Evolutionary conservation across 352 stramenopile genomes (phyloP).

Genomic region (Phytophthora litchii): DNA sequence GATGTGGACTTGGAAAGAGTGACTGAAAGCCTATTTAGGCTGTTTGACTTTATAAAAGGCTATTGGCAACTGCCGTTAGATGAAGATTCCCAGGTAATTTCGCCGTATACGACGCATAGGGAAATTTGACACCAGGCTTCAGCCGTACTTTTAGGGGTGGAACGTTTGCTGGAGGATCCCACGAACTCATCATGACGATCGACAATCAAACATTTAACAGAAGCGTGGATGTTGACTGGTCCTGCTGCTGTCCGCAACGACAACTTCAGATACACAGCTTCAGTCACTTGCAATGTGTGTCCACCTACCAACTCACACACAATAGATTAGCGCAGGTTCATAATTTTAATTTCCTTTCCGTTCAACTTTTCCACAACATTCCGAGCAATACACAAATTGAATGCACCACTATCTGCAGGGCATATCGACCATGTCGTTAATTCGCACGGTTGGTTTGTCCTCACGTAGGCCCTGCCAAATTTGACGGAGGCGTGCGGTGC

Average conservation of each 20-base stretch:
- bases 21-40: no score
- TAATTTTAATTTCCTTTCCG: conserved; percentile 4
- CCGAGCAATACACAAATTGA: background rate
- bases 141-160: no score
- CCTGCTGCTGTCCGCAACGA: conserved; percentile 13
- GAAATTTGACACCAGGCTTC: no score
- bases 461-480: conserved; percentile 13
- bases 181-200: conserved; percentile 14
- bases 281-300: background rate
- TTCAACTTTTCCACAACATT: conserved; percentile 5
- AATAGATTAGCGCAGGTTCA: conserved; percentile 7
- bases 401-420: conserved; percentile 11
- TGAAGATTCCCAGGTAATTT: no score
- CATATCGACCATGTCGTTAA: conserved; percentile 16
- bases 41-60: no score
- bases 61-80: no score
- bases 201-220: conserved; percentile 18
- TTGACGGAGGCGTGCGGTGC: conserved; percentile 13
- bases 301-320: background rate
- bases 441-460: conserved; percentile 9
- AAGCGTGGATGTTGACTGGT: conserved; percentile 9
- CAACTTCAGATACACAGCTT: conserved; percentile 13
- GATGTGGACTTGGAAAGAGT: no score
- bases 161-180: no score
- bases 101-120: no score